These are phyloP conservation scores for Solanum chacoense DNA, from an alignment of 305 asterid genomes.

Conservation along the genomic window DNA sequence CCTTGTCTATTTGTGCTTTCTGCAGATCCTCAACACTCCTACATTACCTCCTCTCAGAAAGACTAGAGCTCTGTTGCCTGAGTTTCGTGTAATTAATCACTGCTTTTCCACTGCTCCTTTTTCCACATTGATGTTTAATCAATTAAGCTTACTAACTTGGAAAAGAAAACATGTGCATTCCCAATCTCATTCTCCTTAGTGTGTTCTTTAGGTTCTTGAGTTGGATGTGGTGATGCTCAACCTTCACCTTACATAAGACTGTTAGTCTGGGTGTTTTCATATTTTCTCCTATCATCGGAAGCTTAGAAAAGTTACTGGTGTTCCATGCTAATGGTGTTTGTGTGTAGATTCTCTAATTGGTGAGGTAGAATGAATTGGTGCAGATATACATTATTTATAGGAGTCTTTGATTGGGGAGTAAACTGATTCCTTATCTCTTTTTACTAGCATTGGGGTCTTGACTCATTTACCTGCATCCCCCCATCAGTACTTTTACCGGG, in stretches of 20 bases:
- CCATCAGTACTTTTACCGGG: not conserved
- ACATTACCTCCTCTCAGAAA: conserved; percentile 22
- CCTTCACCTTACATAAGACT: conserved; percentile 32
- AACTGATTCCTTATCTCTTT: not conserved
- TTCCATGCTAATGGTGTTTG: not conserved
- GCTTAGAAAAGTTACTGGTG: not conserved
- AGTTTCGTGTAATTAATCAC: conserved; percentile 39
- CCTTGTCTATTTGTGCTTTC: not conserved
- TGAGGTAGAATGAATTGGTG: not conserved
- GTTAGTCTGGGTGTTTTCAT: not conserved
- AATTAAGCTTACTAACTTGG: not conserved
- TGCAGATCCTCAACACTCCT: conserved; percentile 31
- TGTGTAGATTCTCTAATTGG: not conserved
- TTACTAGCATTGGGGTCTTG: not conserved
- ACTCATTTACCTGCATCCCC: not conserved
- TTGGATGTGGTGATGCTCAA: conserved; percentile 10
- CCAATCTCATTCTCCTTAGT: not conserved
- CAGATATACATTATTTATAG: not conserved
- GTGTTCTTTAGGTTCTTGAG: conserved; percentile 36
- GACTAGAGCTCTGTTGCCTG: conserved; percentile 31
- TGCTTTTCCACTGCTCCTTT: not conserved
- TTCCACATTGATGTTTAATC: not conserved
- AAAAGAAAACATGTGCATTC: not conserved
- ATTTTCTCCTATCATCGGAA: not conserved
- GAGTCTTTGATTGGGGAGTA: not conserved